Base-by-base conservation (phyloP, 2,329 filamentous ascomycete species). In the Aspergillus niger region DNA sequence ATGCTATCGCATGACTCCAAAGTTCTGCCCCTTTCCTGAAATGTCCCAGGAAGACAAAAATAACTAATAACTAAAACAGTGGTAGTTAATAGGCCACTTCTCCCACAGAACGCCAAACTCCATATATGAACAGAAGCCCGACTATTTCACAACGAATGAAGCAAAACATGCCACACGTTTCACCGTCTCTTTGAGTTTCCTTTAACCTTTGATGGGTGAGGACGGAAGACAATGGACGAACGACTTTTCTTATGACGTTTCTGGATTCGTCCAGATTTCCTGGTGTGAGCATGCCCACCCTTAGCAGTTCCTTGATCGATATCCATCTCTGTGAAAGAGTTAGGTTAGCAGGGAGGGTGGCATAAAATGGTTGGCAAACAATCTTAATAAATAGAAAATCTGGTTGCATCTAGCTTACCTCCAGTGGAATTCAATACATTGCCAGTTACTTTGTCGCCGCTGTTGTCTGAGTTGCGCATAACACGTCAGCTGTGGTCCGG, bases 221-320 rank as follows among this genome's bases (percentile, higher is more conserved):
- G 59, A 44, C 70, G 66, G 59, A 80, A 80, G 10, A 77, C 73
- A 59, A 80, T 79, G 8, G 74, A 75, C 54, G 73, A 71, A 53
- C 73, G 73, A 36, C 70, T 70, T 60, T 72, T 72, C 48, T 72
- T 74, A 51, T 72, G 69, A 61, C 70, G 72, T 63, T 79, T 80
- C 51, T 76, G 75, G 58, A 79, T 71, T 55, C 76, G 72, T n/a
- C 67, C 68, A n/a, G 68, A 62, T 54, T 74, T 72, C 3, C 69
- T 69, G 8, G 70, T 62, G 30, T 56, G 62, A 53, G 59, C 65
- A 48, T 69, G 69, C 20, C 70, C 65, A 54, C 62, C 48, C 38
- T 67, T 66, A 32, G 55, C 53, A 10, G 65, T 52, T 47, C 43
- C 55, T n/a, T 65, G 66, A 57, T 79, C 77, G 57, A 79, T 65